Evolutionary conservation across 139 green algal species (phyloP), one percentile per base, ranked within the genome.

Genomic region (Edaphochlamys debaryana): DNA sequence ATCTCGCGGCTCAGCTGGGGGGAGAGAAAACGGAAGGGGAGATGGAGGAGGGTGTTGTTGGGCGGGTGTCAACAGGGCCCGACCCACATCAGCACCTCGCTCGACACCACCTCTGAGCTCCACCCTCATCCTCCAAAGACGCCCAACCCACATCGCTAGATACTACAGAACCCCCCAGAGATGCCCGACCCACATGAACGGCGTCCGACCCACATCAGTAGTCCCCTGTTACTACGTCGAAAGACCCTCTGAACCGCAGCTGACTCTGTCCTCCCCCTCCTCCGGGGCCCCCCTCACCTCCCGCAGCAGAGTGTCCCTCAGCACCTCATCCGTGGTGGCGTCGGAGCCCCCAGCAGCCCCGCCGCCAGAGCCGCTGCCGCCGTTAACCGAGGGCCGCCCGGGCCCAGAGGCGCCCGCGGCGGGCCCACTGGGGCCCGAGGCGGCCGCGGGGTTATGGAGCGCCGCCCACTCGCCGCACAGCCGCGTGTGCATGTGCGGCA

Each of bases 1-100:
- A 93, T 87, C 86, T 98, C 94, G 27, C 91, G 87, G 0, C 89
- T 95, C 1, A 96, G 78, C 69, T 96, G 78, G 29, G 1, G 70
- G 70, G 48, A 50, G 36, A 9, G 1, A 34, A 23, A 8, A 56
- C 7, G 30, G 40, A 37, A 4, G 68, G 41, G 38, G 1, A 60
- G 45, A n/a, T 7, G 50, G 19, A 34, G 22, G 48, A 13, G 41
- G 69, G 69, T 38, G 17, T 40, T 27, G 64, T 40, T 5, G 64
- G 64, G 13, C 8, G n/a, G 70, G 48, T 42, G n/a, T n/a, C n/a
- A n/a, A n/a, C n/a, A n/a, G n/a, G n/a, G n/a, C n/a, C n/a, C n/a
- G n/a, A n/a, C n/a, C 6, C 27, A 80, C 23, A 88, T 40, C 68
- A 62, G 62, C 69, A 58, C 66, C 19, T n/a, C n/a, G n/a, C n/a